phyloP scores from a whole-genome alignment of 495 filamentous ascomycete genomes.

The Halenospora varia region DNA sequence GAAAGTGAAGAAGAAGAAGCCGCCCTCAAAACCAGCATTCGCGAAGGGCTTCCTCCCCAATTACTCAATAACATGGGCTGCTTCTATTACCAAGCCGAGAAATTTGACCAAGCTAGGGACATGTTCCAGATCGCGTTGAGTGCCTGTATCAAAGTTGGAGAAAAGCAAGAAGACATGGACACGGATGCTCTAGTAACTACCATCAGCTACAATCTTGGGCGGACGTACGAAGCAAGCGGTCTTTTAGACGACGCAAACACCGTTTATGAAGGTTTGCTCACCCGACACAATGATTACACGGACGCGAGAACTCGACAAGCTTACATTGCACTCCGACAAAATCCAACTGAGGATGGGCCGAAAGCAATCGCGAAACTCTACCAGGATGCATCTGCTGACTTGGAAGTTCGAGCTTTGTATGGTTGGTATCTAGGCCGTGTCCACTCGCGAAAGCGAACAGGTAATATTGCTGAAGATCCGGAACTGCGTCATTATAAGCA shows the following conservation, averaged over 20 bases:
- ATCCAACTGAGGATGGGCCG: conserved; percentile 78
- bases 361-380: conserved; percentile 79
- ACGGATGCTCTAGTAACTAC: conserved; percentile 88
- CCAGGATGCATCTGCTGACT: conserved; percentile 70
- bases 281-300: conserved; percentile 82
- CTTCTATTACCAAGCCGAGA: conserved; percentile 85
- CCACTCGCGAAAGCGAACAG: conserved; percentile 70
- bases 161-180: conserved; percentile 65
- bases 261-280: conserved; percentile 79
- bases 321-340: conserved; percentile 83
- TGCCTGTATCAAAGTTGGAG: conserved; percentile 73
- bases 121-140: conserved; percentile 85
- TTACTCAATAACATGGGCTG: conserved; percentile 96
- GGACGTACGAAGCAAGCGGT: conserved; percentile 86
- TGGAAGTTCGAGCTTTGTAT: conserved; percentile 88
- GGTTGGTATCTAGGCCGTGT: conserved; percentile 85
- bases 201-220: conserved; percentile 92
- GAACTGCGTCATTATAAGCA: conserved; percentile 96
- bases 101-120: conserved; percentile 72
- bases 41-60: conserved; percentile 78
- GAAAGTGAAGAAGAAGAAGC: conserved; percentile 58
- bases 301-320: conserved; percentile 84
- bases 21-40: conserved; percentile 53
- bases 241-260: conserved; percentile 77
- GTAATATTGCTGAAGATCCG: conserved; percentile 81